phyloP scores from a whole-genome alignment of 129 eudicot genomes.

The Tagetes patula region DNA sequence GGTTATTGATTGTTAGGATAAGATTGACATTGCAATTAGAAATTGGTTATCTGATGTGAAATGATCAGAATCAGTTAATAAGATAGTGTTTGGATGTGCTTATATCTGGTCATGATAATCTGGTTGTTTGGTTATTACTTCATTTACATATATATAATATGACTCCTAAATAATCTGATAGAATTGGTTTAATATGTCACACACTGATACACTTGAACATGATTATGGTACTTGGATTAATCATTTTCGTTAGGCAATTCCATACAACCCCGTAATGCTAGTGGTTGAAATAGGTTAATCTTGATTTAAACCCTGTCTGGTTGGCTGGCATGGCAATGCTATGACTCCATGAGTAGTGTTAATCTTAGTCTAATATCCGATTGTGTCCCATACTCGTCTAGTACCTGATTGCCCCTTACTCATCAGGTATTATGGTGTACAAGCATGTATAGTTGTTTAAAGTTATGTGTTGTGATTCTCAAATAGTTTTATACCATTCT shows the following conservation, averaged over 20 bases:
- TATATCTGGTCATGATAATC: not conserved
- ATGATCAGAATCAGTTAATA: not conserved
- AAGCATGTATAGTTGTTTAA: not conserved
- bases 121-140: conserved; percentile 1
- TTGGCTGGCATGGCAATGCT: not conserved
- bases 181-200: not conserved
- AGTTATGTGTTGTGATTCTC: not conserved
- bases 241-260: not conserved
- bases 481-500: not conserved
- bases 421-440: not conserved
- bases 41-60: not conserved
- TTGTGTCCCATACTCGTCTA: not conserved
- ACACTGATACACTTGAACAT: not conserved
- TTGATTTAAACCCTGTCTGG: not conserved
- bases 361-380: too few relatives aligned
- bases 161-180: not conserved
- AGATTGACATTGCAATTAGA: too few relatives aligned
- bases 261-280: not conserved
- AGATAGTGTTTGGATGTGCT: not conserved
- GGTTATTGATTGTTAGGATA: too few relatives aligned
- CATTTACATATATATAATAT: not conserved
- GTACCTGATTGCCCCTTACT: not conserved
- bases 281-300: not conserved
- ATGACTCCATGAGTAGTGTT: not conserved
- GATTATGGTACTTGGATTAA: not conserved